Evolutionary conservation across 1,139 yeast genomes (phyloP).

Genomic region (Pichia sp.): DNA sequence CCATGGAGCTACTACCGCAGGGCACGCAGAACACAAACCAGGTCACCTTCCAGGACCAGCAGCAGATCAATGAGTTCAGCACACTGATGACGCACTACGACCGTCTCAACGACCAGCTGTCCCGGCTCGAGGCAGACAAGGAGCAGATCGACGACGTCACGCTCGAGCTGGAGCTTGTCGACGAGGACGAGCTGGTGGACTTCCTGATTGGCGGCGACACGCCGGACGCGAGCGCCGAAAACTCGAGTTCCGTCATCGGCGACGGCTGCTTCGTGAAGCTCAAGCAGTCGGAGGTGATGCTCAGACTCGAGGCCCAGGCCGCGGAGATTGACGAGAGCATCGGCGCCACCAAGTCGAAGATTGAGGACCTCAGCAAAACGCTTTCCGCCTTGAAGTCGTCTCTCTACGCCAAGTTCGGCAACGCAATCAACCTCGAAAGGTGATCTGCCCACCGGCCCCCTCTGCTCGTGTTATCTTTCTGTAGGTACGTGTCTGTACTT

Average conservation of each 20-base stretch:
- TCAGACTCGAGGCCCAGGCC: slow-evolving; percentile 58
- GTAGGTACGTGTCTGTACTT: not conserved
- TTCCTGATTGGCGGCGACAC: slow-evolving; percentile 59
- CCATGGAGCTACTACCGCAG: slow-evolving; percentile 45
- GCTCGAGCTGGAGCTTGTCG: slow-evolving; percentile 80
- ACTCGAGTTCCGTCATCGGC: slow-evolving; percentile 4
- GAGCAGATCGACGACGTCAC: slow-evolving; percentile 86
- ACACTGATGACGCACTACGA: slow-evolving; percentile 71
- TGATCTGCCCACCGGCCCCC: slow-evolving; percentile 12
- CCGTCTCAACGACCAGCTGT: slow-evolving; percentile 47
- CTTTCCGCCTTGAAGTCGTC: slow-evolving; percentile 60
- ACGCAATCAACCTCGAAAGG: slow-evolving; percentile 78
- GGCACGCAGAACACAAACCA: slow-evolving; percentile 68
- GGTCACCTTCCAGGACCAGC: slow-evolving; percentile 87
- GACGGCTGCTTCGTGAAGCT: slow-evolving; percentile 54
- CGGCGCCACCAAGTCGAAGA: slow-evolving; percentile 40
- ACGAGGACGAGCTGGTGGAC: slow-evolving; percentile 63
- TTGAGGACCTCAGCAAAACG: slow-evolving; percentile 47
- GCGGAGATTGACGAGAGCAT: slow-evolving; percentile 50
- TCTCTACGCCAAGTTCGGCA: slow-evolving; percentile 85
- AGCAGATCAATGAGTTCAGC: slow-evolving; percentile 82
- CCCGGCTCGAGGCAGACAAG: slow-evolving; percentile 58
- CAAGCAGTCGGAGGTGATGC: slow-evolving; percentile 61
- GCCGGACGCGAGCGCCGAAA: slow-evolving; percentile 29
- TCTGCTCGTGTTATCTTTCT: slow-evolving; percentile 8